Percentiles rank a stretch among this genome's conserved stretches.
phyloP scores from a whole-genome alignment of 75 land plant genomes.

The Pseudotsuga menziesii region DNA sequence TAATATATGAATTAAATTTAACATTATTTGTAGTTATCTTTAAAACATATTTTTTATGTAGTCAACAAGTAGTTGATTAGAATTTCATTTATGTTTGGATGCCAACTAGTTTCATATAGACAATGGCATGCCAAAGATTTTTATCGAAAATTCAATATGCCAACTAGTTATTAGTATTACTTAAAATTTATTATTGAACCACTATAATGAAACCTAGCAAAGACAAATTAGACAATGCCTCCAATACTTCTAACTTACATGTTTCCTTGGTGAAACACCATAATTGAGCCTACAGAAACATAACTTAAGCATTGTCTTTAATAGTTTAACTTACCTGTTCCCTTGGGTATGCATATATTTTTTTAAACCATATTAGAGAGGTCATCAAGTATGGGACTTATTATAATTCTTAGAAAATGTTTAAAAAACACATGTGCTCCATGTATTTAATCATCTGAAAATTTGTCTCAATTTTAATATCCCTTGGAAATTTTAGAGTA shows the following conservation, averaged over 20 bases:
- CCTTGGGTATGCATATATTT: not conserved
- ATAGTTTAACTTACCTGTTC: not conserved
- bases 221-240: not conserved
- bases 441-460: not conserved
- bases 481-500: not conserved
- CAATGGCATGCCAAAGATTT: no score
- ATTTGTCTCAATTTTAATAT: not conserved
- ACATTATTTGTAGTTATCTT: no score
- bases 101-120: not conserved
- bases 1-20: no score
- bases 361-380: no score
- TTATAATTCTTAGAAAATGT: not conserved
- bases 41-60: not conserved
- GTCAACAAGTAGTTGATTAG: conserved; percentile 2
- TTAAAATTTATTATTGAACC: not conserved
- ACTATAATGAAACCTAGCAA: not conserved
- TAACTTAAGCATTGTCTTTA: not conserved
- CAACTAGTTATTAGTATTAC: no score
- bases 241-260: not conserved
- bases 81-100: not conserved
- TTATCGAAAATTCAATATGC: no score
- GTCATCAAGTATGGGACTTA: not conserved
- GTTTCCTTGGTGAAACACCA: not conserved
- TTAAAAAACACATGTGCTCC: conserved; percentile 1
- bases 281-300: not conserved